Evolutionary conservation across 1,284 basidiomycete species (phyloP), one percentile per base, ranked within the genome.

Genomic region (Ceratorhiza oryzae-sativae): DNA sequence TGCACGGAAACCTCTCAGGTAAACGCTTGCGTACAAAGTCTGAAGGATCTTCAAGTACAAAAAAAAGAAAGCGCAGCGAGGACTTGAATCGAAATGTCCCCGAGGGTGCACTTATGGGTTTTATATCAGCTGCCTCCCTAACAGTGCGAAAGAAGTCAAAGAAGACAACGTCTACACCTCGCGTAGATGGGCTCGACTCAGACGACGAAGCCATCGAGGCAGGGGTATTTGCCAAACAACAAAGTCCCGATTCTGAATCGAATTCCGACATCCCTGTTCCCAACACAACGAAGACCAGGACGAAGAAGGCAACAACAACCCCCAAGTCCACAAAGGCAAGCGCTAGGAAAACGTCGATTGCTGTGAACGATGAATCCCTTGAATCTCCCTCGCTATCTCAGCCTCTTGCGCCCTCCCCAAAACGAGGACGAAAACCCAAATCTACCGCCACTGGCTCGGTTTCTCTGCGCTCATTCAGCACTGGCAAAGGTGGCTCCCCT

Each of bases 1-100:
- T 85, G 9, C 61, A 75, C 74, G 27, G 27, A 72, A 23, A 79
- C 78, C 13, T 81, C 82, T 75, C 84, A 81, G 62, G 75, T 72
- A 73, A 74, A 78, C 74, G 59, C 73, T 60, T 76, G 84, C 81
- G 71, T 34, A 74, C 73, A 6, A 75, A 76, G 12, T 73, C 73
- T 42, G 76, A 55, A 75, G 53, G 76, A 78, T 36, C 73, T 71
- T 36, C 84, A 81, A 63, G 81, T 77, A 34, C 67, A 49, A 84
- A 81, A 75, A 93, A 93, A 79, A 86, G 90, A 53, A 90, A 91
- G 76, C 84, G 91, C 42, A 87, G 90, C 75, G 86, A 89, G 68
- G 86, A 90, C 73, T 79, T 87, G 32, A 82, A 79, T 74, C 83
- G 89, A 75, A 91, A 91, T 77, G 86, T 93, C 51, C 90, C 90